Evolutionary conservation across 2,329 filamentous ascomycete species (phyloP).

Genomic region (Fusarium verticillioides): DNA sequence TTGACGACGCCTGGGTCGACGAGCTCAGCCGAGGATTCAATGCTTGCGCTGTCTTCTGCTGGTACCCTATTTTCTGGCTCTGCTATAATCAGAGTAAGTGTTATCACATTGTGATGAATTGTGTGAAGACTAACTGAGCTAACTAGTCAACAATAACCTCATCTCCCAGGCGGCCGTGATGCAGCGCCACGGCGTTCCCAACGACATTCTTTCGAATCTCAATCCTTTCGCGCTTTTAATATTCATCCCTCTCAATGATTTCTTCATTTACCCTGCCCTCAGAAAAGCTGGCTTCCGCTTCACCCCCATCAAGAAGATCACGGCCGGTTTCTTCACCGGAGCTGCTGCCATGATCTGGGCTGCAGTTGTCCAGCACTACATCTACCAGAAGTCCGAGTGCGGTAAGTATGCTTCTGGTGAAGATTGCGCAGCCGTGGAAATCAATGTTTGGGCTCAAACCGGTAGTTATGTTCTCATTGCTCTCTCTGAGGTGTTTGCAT

Average conservation of each 20-base stretch:
- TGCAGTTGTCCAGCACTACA: conserved; percentile 66
- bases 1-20: conserved; percentile 83
- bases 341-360: conserved; percentile 69
- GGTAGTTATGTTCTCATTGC: conserved; percentile 61
- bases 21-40: conserved; percentile 75
- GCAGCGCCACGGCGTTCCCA: conserved; percentile 76
- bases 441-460: conserved; percentile 70
- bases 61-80: conserved; percentile 72
- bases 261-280: conserved; percentile 73
- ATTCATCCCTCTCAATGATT: conserved; percentile 77
- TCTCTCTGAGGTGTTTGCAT: conserved; percentile 61
- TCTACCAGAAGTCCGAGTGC: conserved; percentile 73
- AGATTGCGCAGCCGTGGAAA: conserved; percentile 51
- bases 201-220: conserved; percentile 80
- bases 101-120: not conserved
- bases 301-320: conserved; percentile 80
- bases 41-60: conserved; percentile 76
- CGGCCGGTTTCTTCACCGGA: conserved; percentile 73
- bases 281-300: conserved; percentile 73
- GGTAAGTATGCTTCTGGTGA: conserved; percentile 55
- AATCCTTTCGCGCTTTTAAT: conserved; percentile 80
- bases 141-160: conserved; percentile 66
- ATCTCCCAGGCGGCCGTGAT: conserved; percentile 73
- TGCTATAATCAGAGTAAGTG: conserved; percentile 57
- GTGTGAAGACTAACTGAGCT: conserved; percentile 24